Conservation (phyloP, 768 basidiomycete genomes). For the Auriculariales sp. region DNA sequence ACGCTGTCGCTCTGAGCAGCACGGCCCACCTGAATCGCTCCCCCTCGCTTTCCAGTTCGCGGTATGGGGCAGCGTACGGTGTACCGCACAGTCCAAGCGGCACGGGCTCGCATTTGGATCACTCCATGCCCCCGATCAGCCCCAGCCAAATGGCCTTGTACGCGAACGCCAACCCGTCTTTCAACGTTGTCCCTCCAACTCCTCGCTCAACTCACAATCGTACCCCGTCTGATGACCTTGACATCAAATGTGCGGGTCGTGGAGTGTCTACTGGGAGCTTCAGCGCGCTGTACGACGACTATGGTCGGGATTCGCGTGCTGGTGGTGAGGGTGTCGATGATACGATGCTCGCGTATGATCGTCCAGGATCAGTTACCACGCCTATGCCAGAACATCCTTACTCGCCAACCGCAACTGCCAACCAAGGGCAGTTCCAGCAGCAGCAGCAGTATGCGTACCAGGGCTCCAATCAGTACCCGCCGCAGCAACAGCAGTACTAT, state of each 20-base stretch:
- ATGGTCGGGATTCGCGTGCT: too few relatives aligned
- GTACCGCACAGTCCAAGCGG: too few relatives aligned
- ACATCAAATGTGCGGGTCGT: neutral
- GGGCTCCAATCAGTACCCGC: neutral
- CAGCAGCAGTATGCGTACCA: neutral
- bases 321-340: too few relatives aligned
- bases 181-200: neutral
- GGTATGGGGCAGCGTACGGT: too few relatives aligned
- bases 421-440: too few relatives aligned
- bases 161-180: neutral
- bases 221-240: neutral
- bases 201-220: neutral
- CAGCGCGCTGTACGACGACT: neutral
- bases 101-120: neutral
- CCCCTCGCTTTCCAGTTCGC: neutral
- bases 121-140: neutral
- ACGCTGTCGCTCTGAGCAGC: too few relatives aligned
- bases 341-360: too few relatives aligned
- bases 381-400: too few relatives aligned
- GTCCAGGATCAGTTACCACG: too few relatives aligned
- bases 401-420: too few relatives aligned
- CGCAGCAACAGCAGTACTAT: neutral
- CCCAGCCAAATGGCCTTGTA: neutral
- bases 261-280: neutral
- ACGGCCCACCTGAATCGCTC: neutral